Evolutionary conservation across 345 rosid species (phyloP).

Genomic region (Camelina laxa): DNA sequence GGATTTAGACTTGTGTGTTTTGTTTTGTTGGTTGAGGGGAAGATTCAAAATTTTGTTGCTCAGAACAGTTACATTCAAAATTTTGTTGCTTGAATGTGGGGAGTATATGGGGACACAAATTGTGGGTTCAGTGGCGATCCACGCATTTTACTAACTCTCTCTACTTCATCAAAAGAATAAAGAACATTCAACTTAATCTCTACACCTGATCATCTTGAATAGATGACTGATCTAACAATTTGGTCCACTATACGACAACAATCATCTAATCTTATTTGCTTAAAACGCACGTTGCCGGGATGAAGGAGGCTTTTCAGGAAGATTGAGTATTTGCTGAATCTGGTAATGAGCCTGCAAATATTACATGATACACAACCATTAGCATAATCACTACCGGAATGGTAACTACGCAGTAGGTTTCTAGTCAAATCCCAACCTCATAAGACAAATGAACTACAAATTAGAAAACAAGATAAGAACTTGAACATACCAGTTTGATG

Average conservation of each 20-base stretch:
- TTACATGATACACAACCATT: not conserved
- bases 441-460: not conserved
- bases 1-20: conserved; percentile 3
- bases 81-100: not conserved
- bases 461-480: not conserved
- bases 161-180: not conserved
- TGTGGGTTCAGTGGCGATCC: not conserved
- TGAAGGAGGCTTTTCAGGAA: conserved; percentile 34
- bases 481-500: conserved; percentile 66
- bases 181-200: too few species aligned
- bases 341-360: conserved; percentile 44
- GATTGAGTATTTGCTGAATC: conserved; percentile 48
- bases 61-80: not conserved
- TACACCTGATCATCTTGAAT: too few species aligned
- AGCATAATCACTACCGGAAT: not conserved
- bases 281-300: conserved; percentile 25
- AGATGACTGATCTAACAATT: too few species aligned
- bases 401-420: not conserved
- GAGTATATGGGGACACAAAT: not conserved
- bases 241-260: too few species aligned
- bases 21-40: not conserved
- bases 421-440: not conserved
- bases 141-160: not conserved
- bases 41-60: conserved; percentile 9
- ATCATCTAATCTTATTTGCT: too few species aligned